Evolutionary conservation across 331 rosid species (phyloP).

Genomic region (Quercus tomentella): DNA sequence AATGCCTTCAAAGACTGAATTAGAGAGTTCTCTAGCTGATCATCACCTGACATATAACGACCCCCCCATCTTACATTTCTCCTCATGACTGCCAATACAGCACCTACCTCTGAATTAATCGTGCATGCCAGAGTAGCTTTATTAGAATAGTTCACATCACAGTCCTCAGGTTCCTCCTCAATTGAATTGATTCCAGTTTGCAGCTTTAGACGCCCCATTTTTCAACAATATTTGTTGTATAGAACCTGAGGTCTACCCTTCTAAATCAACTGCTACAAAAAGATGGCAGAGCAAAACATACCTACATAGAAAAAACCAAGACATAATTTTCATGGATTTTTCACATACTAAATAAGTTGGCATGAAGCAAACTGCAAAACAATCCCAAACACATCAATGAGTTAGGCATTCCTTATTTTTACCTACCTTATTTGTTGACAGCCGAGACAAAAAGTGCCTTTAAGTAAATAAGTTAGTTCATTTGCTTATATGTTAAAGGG

Average conservation of each 20-base stretch:
- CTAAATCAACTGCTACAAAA: slow-evolving; percentile 23
- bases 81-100: slow-evolving; percentile 92
- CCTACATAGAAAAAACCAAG: not conserved
- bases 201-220: slow-evolving; percentile 87
- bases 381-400: not conserved
- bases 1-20: slow-evolving; percentile 78
- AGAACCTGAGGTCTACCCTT: slow-evolving; percentile 26
- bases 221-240: slow-evolving; percentile 14
- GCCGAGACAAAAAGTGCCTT: too few relatives aligned
- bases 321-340: slow-evolving; percentile 12
- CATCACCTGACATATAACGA: slow-evolving; percentile 86
- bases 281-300: slow-evolving; percentile 21
- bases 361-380: not conserved
- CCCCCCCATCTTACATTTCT: slow-evolving; percentile 94
- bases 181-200: slow-evolving; percentile 73
- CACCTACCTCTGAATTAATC: slow-evolving; percentile 84
- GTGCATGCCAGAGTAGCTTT: slow-evolving; percentile 78
- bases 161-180: slow-evolving; percentile 87
- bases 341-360: slow-evolving; percentile 17
- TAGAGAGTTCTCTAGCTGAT: slow-evolving; percentile 83
- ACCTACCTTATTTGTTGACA: too few relatives aligned
- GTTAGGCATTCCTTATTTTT: too few relatives aligned
- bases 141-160: slow-evolving; percentile 49
- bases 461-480: too few relatives aligned
- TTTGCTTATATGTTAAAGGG: too few relatives aligned